Base-by-base conservation (phyloP, 2,329 filamentous ascomycete species). In the Colletotrichum liriopes region DNA sequence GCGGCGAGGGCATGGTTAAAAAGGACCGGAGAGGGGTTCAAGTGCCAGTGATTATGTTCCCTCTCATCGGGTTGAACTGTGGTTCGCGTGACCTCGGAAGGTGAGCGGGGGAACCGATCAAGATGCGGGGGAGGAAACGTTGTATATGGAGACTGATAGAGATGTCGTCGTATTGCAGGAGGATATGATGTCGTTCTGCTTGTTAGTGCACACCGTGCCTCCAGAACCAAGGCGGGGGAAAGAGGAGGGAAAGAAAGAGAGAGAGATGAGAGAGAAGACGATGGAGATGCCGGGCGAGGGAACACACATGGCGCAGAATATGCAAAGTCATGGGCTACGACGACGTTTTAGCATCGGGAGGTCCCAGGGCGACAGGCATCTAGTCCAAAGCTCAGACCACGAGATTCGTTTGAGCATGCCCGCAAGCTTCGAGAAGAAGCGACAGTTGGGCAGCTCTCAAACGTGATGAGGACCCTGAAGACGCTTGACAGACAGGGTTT, bases 71-170 rank as follows among this genome's bases (percentile, higher is more conserved):
- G 58, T 60, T 69, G 52, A 51, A 64, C 59, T 37, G 6, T 8
- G 47, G 52, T 55, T 70, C 70, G 52, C 47, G 59, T 72, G 39
- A 65, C 70, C 37, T 60, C 37, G 65, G 47, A 69, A 47, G 39
- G 49, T 54, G 69, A 26, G 65, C 65, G 65, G 51, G 65, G 39
- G 54, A 51, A 6, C 2, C 16, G 59, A 70, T 60, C 45, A 60
- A 55, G 59, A 41, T 60, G 65, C 65, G 59, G 70, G 65, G 70
- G 43, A 65, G 60, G 59, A 43, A 55, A 65, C 65, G 45, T 72
- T 70, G 60, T 60, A 59, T 45, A 47, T 56, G 52, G 35, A 43
- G 49, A 55, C 23, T 58, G 12, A 55, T 32, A 20, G 41, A 3
- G 32, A 29, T 64, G 35, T 41, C 45, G 66, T 68, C 37, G 65